Base-by-base conservation (phyloP, 257 asterid genomes). In the Penstemon newberryi region DNA sequence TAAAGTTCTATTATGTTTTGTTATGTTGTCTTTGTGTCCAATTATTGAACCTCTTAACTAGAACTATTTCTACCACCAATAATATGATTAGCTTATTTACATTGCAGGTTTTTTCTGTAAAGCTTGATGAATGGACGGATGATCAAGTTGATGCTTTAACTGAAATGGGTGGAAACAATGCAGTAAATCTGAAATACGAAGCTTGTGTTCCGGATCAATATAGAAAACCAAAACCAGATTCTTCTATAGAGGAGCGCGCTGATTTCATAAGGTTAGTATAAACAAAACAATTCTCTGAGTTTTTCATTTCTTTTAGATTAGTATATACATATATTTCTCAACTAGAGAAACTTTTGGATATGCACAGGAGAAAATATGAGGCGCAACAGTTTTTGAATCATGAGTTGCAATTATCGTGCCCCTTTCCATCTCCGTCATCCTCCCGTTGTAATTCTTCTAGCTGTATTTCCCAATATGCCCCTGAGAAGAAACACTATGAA, bases 61-160 rank as follows among this genome's bases (percentile, higher is more conserved):
- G 59, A 54, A 25, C 59, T 19, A 18, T 18, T 25, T 25, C 33
- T 25, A 1, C 33, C 33, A 25, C 60, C 54, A 49, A 39, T 25
- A 40, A 67, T 49, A 37, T 46, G 25, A 59, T 43, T 51, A 40
- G 60, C 36, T 61, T 13, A 3, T 64, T 39, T 13, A n/a, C 33
- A 12, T 69, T 79, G 37, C 75, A 92, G 98, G 96, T 89, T 55
- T 65, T 89, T 37, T 92, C 98, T 4, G 87, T 85, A 71, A 92
- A 86, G 72, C 87, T 92, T 19, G 98, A 92, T 55, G 98, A 92
- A 57, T 92, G 98, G 98, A 92, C 96, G 11, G 75, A 85, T 57
- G 98, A 86, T 60, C 93, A 86, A 73, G 98, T 92, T 60, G 98
- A 92, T 79, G 78, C 80, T 36, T 78, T 92, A 39, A 77, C 61